A percentile compares a stretch with the other conserved stretches of the same genome.
phyloP scores from a whole-genome alignment of 164 flowering plant species.

The Umbellularia californica region DNA sequence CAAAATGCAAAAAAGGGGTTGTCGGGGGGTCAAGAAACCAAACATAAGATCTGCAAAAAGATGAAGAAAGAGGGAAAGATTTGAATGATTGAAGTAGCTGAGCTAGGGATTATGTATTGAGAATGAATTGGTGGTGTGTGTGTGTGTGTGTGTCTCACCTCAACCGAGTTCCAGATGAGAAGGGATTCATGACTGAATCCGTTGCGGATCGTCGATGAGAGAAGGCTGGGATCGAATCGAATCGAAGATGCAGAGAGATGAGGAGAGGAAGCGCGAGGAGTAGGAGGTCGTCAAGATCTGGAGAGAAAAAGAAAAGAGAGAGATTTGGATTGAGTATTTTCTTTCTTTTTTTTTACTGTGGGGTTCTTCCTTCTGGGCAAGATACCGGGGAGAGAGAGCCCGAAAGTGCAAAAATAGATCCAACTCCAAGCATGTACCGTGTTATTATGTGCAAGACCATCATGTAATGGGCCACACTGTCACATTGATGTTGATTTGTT shows the following conservation, averaged over 20 bases:
- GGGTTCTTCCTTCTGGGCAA: too few relatives aligned
- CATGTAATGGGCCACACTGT: too few relatives aligned
- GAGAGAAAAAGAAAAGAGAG: neutral
- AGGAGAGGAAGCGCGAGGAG: neutral
- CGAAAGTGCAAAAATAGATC: too few relatives aligned
- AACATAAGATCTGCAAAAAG: neutral
- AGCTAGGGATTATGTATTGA: neutral
- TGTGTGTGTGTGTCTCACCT: constrained; percentile 62
- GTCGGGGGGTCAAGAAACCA: neutral
- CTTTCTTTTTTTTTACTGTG: too few relatives aligned
- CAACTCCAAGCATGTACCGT: too few relatives aligned
- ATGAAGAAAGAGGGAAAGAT: neutral
- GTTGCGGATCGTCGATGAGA: constrained; percentile 10
- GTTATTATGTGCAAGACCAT: too few relatives aligned
- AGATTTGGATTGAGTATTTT: neutral
- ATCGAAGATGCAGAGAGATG: neutral
- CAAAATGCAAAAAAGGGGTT: neutral
- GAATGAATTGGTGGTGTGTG: neutral
- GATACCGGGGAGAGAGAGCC: neutral
- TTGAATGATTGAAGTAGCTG: too few relatives aligned
- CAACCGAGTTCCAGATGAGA: constrained; percentile 94
- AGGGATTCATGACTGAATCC: constrained; percentile 88
- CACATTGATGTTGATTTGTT: too few relatives aligned
- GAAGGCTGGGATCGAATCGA: neutral
- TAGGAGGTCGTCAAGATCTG: neutral